phyloP scores from a whole-genome alignment of 352 stramenopile genomes.

The Phytophthora macrochlamydospora region DNA sequence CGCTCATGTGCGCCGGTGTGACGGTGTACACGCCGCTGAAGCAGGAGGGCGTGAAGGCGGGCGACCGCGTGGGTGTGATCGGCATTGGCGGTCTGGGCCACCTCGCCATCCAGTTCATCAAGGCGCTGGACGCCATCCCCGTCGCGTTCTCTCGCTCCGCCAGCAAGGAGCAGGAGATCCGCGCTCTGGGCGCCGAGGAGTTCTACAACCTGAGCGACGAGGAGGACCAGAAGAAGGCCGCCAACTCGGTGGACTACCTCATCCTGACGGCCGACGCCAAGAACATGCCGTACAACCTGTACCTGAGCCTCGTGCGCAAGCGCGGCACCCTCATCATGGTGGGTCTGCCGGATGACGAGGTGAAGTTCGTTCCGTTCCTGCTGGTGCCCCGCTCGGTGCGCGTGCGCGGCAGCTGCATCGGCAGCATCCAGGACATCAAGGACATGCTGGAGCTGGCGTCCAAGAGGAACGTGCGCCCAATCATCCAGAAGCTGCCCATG shows the following conservation, averaged over 20 bases:
- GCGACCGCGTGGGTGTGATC: too few species aligned
- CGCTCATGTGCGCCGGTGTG: too few species aligned
- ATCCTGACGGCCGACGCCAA: neutral
- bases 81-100: too few species aligned
- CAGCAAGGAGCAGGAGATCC: too few species aligned
- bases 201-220: neutral
- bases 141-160: too few species aligned
- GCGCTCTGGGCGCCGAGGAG: neutral
- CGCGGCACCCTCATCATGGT: neutral
- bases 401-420: neutral
- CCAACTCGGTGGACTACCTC: neutral
- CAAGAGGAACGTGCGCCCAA: slow-evolving; percentile 52
- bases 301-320: neutral
- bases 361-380: neutral
- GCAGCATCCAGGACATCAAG: slow-evolving; percentile 36
- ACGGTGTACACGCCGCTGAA: too few species aligned
- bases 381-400: neutral
- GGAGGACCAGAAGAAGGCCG: neutral
- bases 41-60: too few species aligned
- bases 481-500: slow-evolving; percentile 46
- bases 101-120: too few species aligned
- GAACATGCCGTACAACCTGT: neutral
- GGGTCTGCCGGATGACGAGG: neutral
- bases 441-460: slow-evolving; percentile 68
- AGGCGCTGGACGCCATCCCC: too few species aligned